Base-by-base conservation (phyloP, 2,329 filamentous ascomycete genomes). In the Sarocladium oryzae region DNA sequence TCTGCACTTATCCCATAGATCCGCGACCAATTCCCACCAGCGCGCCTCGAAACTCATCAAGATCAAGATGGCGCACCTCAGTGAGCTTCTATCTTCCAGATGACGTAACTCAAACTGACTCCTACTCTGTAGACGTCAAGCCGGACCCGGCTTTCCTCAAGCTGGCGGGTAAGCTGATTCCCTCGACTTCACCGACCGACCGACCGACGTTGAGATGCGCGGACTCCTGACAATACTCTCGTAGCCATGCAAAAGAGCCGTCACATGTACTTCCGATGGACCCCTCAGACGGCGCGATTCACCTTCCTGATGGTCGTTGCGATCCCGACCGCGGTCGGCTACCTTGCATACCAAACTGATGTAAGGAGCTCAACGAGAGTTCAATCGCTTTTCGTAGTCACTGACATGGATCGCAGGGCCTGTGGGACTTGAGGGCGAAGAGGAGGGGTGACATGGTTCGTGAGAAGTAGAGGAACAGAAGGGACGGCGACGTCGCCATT, bases 201-300 rank as follows among this genome's bases (percentile, higher is more conserved):
- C 20, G 30, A 37, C 10, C 46, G 46, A 37, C 8, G 8, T 11
- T 21, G 46, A 58, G 52, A 40, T 35, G 28, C 8, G 30, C 18
- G 20, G 49, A 46, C 46, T 30, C 15, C 32, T 49, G 32, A 49
- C 46, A n/a, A 9, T 11, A 9, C 33, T 16, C 53, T 32, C 53
- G 60, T 63, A 96, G 91, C 86, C 68, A 88, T 96, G 83, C 82
- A 79, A 63, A 76, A 80, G 63, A 89, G 88, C 75, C 86, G 93
- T 58, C 86, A 91, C 81, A 89, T 89, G 73, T 96, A 89, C 81
- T 99, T 97, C 81, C 82, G 89, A 69, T 97, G 89, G 89, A 97
- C 87, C 32, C 80, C 83, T 50, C 79, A 87, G 63, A 95, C 89
- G 41, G 89, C 89, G 26, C 83, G 81, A 73, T 70, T 96, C 63